Evolutionary conservation across 345 rosid genomes (phyloP), one percentile per base, ranked within the genome.

Genomic region (Ailanthus altissimus): DNA sequence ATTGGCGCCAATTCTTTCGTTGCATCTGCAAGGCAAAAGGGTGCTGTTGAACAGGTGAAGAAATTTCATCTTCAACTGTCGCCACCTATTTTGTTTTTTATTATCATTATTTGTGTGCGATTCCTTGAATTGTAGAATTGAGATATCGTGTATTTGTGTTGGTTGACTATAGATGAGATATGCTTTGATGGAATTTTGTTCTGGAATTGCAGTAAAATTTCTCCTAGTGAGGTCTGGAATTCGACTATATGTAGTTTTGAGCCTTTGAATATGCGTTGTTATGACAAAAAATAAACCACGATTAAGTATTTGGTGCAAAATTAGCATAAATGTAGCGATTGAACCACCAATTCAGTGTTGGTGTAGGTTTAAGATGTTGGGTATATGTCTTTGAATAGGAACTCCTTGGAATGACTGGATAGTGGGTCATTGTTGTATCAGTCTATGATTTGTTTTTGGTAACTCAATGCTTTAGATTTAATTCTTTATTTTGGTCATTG

Each of bases 11-110:
- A 83, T 4, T 81, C 87, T 42, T 91, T 86, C 86, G 75, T 88
- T 43, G 97, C 95, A 79, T 91, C 91, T 25, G 98, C 97, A 2
- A 91, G 90, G 74, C 92, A 86, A 73, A 86, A 87, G 69, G 75
- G 87, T 71, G 84, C 87, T 38, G 74, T 93, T 60, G 98, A 91
- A 76, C 84, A 90, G 98, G 95, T 94, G 15, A 70, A n/a, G 73
- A n/a, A n/a, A n/a, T 65, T 76, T 61, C 67, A 43, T 28, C 10
- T 69, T 64, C 36, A 63, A 21, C 43, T n/a, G n/a, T n/a, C n/a
- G n/a, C n/a, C n/a, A n/a, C n/a, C n/a, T n/a, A n/a, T n/a, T n/a
- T n/a, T n/a, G n/a, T n/a, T n/a, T n/a, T n/a, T n/a, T n/a, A n/a
- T n/a, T n/a, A n/a, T n/a, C n/a, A n/a, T n/a, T n/a, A 69, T 45